Evolutionary conservation across 257 asterid species (phyloP).

Genomic region (Rauvolfia tetraphylla): DNA sequence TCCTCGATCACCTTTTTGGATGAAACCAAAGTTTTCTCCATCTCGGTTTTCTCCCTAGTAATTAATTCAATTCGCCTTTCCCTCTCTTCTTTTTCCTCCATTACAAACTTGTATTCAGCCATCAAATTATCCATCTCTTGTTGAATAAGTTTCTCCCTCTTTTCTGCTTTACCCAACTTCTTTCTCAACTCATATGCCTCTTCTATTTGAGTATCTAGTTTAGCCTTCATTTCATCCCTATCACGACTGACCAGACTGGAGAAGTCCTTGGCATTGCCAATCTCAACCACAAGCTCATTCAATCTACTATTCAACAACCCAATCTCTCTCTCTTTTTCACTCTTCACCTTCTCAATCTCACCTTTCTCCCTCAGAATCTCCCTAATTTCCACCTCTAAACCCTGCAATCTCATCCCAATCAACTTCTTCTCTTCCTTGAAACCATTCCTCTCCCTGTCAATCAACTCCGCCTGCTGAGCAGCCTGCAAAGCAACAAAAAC

Average conservation of each 20-base stretch:
- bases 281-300: constrained; percentile 29
- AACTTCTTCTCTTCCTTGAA: constrained; percentile 9
- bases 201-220: constrained; percentile 32
- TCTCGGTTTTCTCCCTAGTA: constrained; percentile 31
- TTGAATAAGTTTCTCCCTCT: constrained; percentile 25
- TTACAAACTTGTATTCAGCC: constrained; percentile 24
- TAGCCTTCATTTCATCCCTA: constrained; percentile 43
- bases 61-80: constrained; percentile 35
- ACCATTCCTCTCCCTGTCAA: constrained; percentile 27
- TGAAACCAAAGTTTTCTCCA: constrained; percentile 38
- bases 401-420: constrained; percentile 26
- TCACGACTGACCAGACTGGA: constrained; percentile 29
- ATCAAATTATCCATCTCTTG: constrained; percentile 36
- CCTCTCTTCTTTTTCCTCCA: constrained; percentile 35
- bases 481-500: constrained; percentile 47
- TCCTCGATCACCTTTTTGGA: constrained; percentile 29
- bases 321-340: constrained; percentile 41
- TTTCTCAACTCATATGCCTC: constrained; percentile 35
- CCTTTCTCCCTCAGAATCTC: constrained; percentile 34
- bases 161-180: constrained; percentile 39
- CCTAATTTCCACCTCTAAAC: constrained; percentile 39
- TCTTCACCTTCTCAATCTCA: constrained; percentile 29
- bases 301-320: constrained; percentile 31
- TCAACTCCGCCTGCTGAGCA: constrained; percentile 29
- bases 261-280: constrained; percentile 38